These are phyloP conservation scores for Periconia macrospinosa DNA, from an alignment of 2,329 filamentous ascomycete genomes.

Conservation along the genomic window DNA sequence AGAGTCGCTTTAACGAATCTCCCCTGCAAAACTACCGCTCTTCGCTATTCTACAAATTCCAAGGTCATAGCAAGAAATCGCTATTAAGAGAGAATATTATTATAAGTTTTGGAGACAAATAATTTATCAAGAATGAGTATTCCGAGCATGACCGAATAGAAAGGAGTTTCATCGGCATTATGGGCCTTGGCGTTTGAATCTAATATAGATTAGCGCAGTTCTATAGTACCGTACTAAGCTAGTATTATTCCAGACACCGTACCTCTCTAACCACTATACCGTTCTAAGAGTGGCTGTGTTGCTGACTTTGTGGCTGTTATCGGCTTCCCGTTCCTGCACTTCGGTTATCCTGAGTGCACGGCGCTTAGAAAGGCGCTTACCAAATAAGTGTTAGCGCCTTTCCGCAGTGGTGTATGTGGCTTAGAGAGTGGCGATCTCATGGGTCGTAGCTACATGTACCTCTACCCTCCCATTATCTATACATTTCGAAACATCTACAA, in stretches of 20 bases:
- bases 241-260: not conserved
- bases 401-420: no score
- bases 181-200: not conserved
- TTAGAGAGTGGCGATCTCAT: no score
- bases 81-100: not conserved
- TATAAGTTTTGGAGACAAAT: not conserved
- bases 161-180: not conserved
- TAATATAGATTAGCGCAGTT: not conserved
- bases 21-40: constrained; percentile 2
- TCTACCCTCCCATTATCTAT: no score
- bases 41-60: not conserved
- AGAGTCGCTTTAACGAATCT: constrained; percentile 4
- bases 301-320: not conserved
- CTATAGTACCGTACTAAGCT: not conserved
- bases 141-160: constrained; percentile 1
- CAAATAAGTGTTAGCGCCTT: no score
- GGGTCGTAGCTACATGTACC: no score
- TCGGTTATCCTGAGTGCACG: no score
- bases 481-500: no score
- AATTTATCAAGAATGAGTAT: constrained; percentile 1
- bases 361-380: no score
- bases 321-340: no score
- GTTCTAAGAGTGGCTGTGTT: not conserved
- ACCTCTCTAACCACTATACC: not conserved
- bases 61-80: not conserved